These are phyloP conservation scores for Rhizopus arrhizus DNA, from an alignment of 371 early-diverging fungal species.

Conservation along the genomic window DNA sequence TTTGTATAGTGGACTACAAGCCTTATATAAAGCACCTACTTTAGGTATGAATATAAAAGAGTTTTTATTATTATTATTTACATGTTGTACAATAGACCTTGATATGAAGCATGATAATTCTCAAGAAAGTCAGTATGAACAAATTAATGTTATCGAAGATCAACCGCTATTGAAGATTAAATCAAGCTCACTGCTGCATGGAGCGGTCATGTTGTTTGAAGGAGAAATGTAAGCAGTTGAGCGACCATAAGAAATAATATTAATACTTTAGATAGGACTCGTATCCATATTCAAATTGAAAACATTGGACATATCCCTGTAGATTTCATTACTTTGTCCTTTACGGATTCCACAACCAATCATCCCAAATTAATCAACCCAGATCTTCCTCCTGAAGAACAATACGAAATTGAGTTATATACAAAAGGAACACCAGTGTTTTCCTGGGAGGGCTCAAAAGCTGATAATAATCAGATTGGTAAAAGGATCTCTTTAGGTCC, in stretches of 20 bases:
- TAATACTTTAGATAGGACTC: conserved; percentile 42
- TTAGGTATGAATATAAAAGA: neutral
- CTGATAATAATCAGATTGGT: conserved; percentile 32
- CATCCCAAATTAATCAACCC: conserved; percentile 52
- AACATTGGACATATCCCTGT: conserved; percentile 77
- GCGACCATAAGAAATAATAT: neutral
- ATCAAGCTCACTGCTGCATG: conserved; percentile 63
- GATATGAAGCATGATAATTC: neutral
- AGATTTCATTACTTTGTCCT: conserved; percentile 71
- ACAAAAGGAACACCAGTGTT: conserved; percentile 68
- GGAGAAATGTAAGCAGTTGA: conserved; percentile 67
- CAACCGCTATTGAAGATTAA: conserved; percentile 73
- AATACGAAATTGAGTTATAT: conserved; percentile 78
- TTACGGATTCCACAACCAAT: conserved; percentile 66
- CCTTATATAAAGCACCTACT: conserved; percentile 9
- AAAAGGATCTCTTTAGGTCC: conserved; percentile 56
- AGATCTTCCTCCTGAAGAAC: conserved; percentile 71
- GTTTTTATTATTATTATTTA: neutral
- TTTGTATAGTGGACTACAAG: conserved; percentile 18
- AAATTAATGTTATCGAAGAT: conserved; percentile 61
- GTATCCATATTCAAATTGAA: conserved; percentile 66
- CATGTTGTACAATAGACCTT: neutral
- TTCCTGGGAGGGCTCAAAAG: conserved; percentile 60
- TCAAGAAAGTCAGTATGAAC: neutral
- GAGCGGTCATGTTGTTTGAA: conserved; percentile 81